Percentiles rank a stretch among this genome's conserved stretches.
Conservation (phyloP, 192 early-diverging fungal genomes). For the Chytriomyces sp. region DNA sequence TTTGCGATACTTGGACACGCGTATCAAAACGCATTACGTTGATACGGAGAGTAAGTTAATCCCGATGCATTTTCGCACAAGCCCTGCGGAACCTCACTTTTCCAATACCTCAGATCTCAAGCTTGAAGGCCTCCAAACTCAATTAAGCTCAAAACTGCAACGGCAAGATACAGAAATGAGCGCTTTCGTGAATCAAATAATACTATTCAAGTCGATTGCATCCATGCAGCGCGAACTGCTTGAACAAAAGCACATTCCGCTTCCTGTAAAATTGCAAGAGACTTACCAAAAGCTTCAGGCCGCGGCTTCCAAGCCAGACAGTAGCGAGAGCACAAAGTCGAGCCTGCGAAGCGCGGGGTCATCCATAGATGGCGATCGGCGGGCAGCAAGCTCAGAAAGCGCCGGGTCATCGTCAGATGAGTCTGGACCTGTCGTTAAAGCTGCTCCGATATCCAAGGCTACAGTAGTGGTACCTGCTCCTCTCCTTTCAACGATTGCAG, state of each 20-base stretch:
- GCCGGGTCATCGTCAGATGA: background rate
- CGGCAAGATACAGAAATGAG: background rate
- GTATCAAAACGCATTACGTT: slow-evolving; percentile 36
- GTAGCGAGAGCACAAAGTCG: background rate
- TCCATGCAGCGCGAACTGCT: slow-evolving; percentile 24
- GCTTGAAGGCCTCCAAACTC: slow-evolving; percentile 12
- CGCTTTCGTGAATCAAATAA: background rate
- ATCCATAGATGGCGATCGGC: background rate
- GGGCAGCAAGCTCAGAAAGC: background rate
- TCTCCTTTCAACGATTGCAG: too few species aligned
- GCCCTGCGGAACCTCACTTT: background rate
- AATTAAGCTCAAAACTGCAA: slow-evolving; percentile 5
- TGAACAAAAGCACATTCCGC: slow-evolving; percentile 1
- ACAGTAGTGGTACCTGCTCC: background rate
- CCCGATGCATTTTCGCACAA: background rate
- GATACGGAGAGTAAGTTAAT: slow-evolving; percentile 46
- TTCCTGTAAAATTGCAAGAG: slow-evolving; percentile 14
- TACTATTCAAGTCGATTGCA: slow-evolving; percentile 18
- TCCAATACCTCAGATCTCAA: background rate
- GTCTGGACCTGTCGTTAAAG: background rate
- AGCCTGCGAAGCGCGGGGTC: background rate
- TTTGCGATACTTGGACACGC: slow-evolving; percentile 37
- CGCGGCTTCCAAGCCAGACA: background rate
- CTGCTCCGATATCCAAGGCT: background rate
- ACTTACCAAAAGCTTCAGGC: background rate